Conservation (phyloP, 1,284 basidiomycete genomes). For the Ustilago loliicola region DNA sequence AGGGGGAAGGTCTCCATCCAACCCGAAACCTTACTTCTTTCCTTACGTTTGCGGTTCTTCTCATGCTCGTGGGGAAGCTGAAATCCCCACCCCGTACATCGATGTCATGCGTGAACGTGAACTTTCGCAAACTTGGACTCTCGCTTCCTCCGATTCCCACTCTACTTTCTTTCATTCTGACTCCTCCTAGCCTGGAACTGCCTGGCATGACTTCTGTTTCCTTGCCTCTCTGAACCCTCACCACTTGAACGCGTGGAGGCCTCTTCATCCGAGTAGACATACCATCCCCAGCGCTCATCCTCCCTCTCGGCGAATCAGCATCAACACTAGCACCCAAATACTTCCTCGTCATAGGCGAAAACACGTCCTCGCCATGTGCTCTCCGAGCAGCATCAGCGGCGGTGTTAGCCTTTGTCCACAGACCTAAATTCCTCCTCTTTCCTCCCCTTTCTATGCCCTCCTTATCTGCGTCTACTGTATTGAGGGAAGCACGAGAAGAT, state of each 20-base stretch:
- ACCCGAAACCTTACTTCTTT: not conserved
- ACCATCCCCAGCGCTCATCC: not conserved
- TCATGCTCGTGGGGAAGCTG: not conserved
- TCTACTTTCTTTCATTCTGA: not conserved
- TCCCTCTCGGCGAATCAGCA: not conserved
- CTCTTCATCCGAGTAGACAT: not conserved
- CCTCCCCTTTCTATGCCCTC: not conserved
- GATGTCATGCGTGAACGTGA: not conserved
- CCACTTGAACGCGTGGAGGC: not conserved
- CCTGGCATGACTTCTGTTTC: not conserved
- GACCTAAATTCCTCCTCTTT: not conserved
- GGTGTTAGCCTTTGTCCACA: not conserved
- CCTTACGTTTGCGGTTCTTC: not conserved
- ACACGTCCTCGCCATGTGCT: not conserved
- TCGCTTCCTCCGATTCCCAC: not conserved
- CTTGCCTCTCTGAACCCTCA: not conserved
- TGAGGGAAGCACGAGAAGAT: not conserved
- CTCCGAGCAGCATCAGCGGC: not conserved
- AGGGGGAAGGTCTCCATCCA: not conserved
- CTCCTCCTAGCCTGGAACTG: not conserved
- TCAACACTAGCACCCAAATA: not conserved
- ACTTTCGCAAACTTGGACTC: conserved; percentile 1
- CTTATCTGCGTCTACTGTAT: not conserved
- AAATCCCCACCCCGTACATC: not conserved
- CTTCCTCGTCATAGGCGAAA: not conserved